These are phyloP conservation scores for Boletus hoseneyae DNA, from an alignment of 1,284 basidiomycete genomes.

Conservation along the genomic window DNA sequence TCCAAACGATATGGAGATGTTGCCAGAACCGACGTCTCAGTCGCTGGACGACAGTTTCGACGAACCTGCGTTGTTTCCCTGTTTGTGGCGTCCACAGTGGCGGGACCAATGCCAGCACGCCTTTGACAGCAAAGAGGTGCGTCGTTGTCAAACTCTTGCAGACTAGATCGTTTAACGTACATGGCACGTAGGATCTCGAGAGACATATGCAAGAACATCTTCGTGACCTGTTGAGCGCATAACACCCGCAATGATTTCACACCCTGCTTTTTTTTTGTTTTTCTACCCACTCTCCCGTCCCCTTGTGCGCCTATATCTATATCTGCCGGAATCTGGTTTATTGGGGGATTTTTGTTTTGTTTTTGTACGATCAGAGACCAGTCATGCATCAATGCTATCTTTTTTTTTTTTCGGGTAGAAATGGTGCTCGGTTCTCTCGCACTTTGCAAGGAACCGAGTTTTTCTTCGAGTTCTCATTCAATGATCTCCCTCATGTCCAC, in stretches of 20 bases:
- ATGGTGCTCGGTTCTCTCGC: too few species aligned
- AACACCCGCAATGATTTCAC: neutral
- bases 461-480: too few species aligned
- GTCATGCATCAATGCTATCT: too few species aligned
- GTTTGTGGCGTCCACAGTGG: constrained; percentile 30
- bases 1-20: constrained; percentile 19
- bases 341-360: too few species aligned
- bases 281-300: too few species aligned
- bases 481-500: too few species aligned
- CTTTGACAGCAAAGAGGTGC: constrained; percentile 33
- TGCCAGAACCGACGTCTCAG: constrained; percentile 1
- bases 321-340: too few species aligned
- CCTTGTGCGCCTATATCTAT: too few species aligned
- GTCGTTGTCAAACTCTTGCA: neutral
- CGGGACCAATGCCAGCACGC: constrained; percentile 27
- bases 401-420: too few species aligned
- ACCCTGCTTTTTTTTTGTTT: too few species aligned
- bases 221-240: constrained; percentile 11
- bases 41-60: constrained; percentile 12
- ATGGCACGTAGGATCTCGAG: constrained; percentile 23
- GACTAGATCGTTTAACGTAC: neutral
- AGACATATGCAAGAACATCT: constrained; percentile 24
- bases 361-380: too few species aligned
- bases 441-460: too few species aligned
- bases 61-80: constrained; percentile 25